These are phyloP conservation scores for Linnemannia hyalina DNA, from an alignment of 192 early-diverging fungal genomes.

Conservation along the genomic window DNA sequence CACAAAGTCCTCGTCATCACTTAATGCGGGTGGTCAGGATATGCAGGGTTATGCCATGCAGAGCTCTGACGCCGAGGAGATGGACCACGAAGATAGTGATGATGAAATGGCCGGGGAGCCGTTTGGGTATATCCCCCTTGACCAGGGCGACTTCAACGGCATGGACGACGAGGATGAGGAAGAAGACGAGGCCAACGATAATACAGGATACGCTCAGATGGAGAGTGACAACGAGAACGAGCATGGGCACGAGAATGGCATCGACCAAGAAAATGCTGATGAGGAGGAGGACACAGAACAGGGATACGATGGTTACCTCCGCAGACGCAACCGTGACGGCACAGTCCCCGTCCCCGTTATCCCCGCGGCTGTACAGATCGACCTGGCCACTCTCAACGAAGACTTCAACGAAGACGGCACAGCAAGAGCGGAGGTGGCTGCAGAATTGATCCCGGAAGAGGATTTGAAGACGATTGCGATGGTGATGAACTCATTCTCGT, in stretches of 20 bases:
- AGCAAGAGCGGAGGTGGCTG: not conserved
- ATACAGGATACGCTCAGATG: slow-evolving; percentile 10
- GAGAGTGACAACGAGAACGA: slow-evolving; percentile 32
- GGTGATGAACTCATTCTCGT: slow-evolving; percentile 51
- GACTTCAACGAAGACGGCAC: not conserved
- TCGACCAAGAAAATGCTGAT: not conserved
- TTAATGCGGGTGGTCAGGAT: not conserved
- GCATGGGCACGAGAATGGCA: not conserved
- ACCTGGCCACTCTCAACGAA: slow-evolving; percentile 1
- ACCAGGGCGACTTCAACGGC: slow-evolving; percentile 20
- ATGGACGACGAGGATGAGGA: slow-evolving; percentile 15
- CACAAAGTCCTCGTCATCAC: not conserved
- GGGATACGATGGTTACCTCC: slow-evolving; percentile 50
- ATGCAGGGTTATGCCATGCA: slow-evolving; percentile 3
- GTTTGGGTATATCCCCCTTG: slow-evolving; percentile 49
- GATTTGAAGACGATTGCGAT: slow-evolving; percentile 44
- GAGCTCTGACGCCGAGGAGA: not conserved
- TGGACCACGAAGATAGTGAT: not conserved
- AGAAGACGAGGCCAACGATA: not conserved
- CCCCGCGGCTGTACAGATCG: slow-evolving; percentile 32
- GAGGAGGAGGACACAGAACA: slow-evolving; percentile 27
- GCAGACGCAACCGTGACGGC: slow-evolving; percentile 15
- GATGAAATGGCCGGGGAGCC: slow-evolving; percentile 16
- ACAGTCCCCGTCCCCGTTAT: slow-evolving; percentile 34
- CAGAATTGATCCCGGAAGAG: slow-evolving; percentile 43